These are phyloP conservation scores for Nemania sp. DNA, from an alignment of 2,329 filamentous ascomycete genomes.

Conservation along the genomic window DNA sequence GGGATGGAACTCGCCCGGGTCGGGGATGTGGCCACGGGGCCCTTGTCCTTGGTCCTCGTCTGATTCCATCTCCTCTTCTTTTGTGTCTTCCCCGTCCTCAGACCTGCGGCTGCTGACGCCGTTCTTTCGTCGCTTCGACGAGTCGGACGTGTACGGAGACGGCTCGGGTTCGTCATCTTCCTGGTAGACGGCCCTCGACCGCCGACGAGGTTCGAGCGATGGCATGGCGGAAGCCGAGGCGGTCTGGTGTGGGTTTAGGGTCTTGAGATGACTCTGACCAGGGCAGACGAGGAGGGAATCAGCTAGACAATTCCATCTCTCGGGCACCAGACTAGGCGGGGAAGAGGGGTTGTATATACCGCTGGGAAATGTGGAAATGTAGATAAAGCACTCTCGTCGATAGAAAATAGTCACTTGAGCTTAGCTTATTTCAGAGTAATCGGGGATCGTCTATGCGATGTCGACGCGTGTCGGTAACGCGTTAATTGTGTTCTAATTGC, in stretches of 20 bases:
- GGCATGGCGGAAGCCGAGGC: constrained; percentile 33
- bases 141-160: constrained; percentile 34
- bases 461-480: too few species aligned
- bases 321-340: too few species aligned
- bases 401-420: too few species aligned
- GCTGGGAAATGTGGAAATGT: too few species aligned
- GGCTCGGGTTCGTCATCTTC: constrained; percentile 43
- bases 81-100: constrained; percentile 19
- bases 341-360: too few species aligned
- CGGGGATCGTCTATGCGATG: too few species aligned
- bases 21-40: neutral
- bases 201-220: constrained; percentile 44
- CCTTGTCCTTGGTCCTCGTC: constrained; percentile 12
- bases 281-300: neutral
- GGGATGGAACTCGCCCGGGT: constrained; percentile 57
- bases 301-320: too few species aligned
- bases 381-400: too few species aligned
- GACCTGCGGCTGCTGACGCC: constrained; percentile 2
- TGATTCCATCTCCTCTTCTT: neutral
- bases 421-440: too few species aligned
- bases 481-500: too few species aligned
- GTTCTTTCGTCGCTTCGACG: constrained; percentile 34
- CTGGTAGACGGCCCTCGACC: constrained; percentile 49
- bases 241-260: neutral
- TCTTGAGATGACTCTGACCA: too few species aligned